Percentiles rank a stretch among this genome's conserved stretches.
These are phyloP conservation scores for Cynanchum wilfordii DNA, from an alignment of 257 asterid species.

Conservation along the genomic window DNA sequence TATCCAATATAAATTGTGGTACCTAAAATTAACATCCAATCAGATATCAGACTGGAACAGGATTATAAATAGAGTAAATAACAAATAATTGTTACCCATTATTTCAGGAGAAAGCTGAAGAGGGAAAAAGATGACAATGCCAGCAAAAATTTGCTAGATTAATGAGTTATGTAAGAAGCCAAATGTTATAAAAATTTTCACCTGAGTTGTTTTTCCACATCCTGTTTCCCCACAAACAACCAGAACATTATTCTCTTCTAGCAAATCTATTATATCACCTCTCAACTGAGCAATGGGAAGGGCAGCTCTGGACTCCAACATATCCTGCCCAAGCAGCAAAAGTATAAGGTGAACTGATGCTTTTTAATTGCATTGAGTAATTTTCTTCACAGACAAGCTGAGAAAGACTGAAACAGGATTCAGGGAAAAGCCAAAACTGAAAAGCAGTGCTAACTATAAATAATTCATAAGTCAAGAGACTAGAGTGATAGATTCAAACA, in stretches of 20 bases:
- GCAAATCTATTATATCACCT: constrained; percentile 58
- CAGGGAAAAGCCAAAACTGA: neutral
- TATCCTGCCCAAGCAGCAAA: constrained; percentile 48
- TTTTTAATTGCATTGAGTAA: neutral
- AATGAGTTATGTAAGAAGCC: constrained; percentile 5
- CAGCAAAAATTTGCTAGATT: neutral
- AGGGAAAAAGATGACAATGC: neutral
- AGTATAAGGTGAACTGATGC: neutral
- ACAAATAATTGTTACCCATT: neutral
- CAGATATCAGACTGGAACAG: constrained; percentile 14
- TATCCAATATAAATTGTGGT: constrained; percentile 90
- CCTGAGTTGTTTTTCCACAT: constrained; percentile 99
- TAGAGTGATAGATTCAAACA: neutral
- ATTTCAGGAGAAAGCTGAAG: neutral
- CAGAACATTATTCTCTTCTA: constrained; percentile 67
- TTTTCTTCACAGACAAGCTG: neutral
- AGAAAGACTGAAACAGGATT: neutral
- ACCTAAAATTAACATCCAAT: constrained; percentile 53
- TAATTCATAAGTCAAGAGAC: neutral
- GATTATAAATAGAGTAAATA: neutral
- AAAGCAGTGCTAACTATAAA: neutral
- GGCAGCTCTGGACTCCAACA: constrained; percentile 64
- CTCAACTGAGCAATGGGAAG: constrained; percentile 87
- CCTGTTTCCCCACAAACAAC: constrained; percentile 98
- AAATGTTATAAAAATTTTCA: constrained; percentile 24